Percentiles rank a stretch among this genome's conserved stretches.
These are phyloP conservation scores for Panaeolus cyanescens DNA, from an alignment of 768 basidiomycete species.

Conservation along the genomic window DNA sequence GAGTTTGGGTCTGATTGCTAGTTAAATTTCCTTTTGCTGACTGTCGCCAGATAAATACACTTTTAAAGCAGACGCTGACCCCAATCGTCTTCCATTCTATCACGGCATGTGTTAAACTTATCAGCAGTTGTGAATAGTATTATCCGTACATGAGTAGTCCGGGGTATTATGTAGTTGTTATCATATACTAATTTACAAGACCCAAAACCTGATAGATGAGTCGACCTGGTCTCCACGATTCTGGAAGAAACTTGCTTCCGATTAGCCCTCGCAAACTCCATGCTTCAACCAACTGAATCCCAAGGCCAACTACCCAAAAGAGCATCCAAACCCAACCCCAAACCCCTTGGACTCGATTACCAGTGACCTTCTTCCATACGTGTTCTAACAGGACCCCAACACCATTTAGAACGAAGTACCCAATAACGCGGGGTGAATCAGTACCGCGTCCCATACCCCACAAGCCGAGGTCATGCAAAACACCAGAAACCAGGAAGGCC, in stretches of 20 bases:
- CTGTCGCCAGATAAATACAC: background rate
- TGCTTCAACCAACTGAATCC: conserved; percentile 49
- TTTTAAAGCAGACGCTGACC: conserved; percentile 5
- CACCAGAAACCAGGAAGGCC: conserved; percentile 60
- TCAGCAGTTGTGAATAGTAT: background rate
- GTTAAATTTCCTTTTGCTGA: background rate
- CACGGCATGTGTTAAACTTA: background rate
- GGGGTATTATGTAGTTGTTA: background rate
- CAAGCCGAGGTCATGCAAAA: conserved; percentile 58
- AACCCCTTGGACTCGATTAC: conserved; percentile 48
- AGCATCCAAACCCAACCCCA: conserved; percentile 54
- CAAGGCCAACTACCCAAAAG: conserved; percentile 50
- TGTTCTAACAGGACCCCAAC: conserved; percentile 53
- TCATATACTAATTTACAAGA: background rate
- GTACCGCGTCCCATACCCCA: conserved; percentile 60
- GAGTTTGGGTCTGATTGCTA: conserved; percentile 10
- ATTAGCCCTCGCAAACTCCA: conserved; percentile 46
- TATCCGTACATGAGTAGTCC: background rate
- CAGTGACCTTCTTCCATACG: conserved; percentile 43
- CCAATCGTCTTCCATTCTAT: conserved; percentile 2
- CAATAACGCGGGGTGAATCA: conserved; percentile 42
- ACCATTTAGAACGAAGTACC: conserved; percentile 62
- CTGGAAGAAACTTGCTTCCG: conserved; percentile 39
- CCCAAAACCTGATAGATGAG: background rate
- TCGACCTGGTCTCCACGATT: conserved; percentile 29